These are phyloP conservation scores for Pulicaria dysenterica DNA, from an alignment of 129 eudicot species.

Conservation along the genomic window DNA sequence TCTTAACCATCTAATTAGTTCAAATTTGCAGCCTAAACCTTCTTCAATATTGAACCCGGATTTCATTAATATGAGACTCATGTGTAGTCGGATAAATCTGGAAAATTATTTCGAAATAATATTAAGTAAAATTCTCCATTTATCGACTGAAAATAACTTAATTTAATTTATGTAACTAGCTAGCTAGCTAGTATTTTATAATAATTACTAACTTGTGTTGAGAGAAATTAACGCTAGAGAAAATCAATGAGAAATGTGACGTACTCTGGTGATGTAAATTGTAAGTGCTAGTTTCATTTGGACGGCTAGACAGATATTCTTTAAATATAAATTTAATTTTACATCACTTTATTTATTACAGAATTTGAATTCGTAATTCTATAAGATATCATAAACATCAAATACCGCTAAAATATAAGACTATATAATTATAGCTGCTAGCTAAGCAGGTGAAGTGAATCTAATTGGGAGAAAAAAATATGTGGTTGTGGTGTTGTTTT, in stretches of 20 bases:
- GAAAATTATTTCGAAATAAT: background rate
- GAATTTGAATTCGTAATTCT: no score
- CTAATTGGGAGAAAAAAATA: constrained; percentile 31
- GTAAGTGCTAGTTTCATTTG: background rate
- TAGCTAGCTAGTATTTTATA: background rate
- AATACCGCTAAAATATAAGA: no score
- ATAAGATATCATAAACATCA: no score
- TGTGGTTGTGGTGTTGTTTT: constrained; percentile 37
- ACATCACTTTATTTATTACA: no score
- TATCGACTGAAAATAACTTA: background rate
- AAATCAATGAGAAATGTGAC: background rate
- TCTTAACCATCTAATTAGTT: no score
- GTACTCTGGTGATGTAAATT: constrained; percentile 10
- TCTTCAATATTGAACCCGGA: background rate
- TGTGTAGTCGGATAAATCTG: no score
- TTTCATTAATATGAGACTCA: no score
- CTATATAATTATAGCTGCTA: no score
- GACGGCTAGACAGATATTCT: no score
- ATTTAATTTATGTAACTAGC: background rate
- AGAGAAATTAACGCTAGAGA: constrained; percentile 5
- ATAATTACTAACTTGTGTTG: background rate
- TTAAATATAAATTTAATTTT: no score
- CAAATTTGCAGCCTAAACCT: no score
- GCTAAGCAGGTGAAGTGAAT: constrained; percentile 11
- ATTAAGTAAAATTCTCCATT: background rate